Base-by-base conservation (phyloP, 768 basidiomycete genomes). In the Pleurotus djamor region DNA sequence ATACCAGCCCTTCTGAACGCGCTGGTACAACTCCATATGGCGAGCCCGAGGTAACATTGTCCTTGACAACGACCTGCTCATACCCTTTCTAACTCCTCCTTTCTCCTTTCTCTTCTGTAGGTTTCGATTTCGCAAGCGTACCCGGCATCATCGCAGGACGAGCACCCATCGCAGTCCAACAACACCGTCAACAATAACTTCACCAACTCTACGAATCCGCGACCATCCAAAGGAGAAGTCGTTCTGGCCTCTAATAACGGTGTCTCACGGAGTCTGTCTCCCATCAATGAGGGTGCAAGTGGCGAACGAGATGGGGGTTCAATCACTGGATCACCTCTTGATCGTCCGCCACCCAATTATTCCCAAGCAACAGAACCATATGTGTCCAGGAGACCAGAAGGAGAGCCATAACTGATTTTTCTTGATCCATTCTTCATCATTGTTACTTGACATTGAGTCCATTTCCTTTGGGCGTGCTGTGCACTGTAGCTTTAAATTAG, bases 341-440 rank as follows among this genome's bases (percentile, higher is more conserved):
- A 52, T 7, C 16, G 10, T 4, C 34, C 57, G 4, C 61, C 61
- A 17, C 61, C 61, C 37, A 52, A 62, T 57, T 62, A 62, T 21
- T 8, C 28, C 12, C 61, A 62, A 51, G 61, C 61, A 16, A 62
- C 59, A 8, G 59, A 60, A 56, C 55, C 52, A 7, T 60, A 60
- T 45, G 48, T 28, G 51, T 57, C 16, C 1, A 28, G 49, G 21
- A 50, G 12, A 17, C 17, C 34, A 3, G 62, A 63, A 16, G 10
- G 10, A 41, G 38, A 10, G 38, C 4, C 38, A n/a, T n/a, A 41
- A 28, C 21, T 28, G 3, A 1, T 28, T 28, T 28, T 28, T 28
- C 21, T 41, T 41, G 38, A 41, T 41, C 4, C 10, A 9, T 9
- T 41, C n/a, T 41, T 41, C 21, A 28, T 28, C 3, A 28, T 28